Percentiles rank a stretch among this genome's conserved stretches.
Evolutionary conservation across 768 basidiomycete species (phyloP).

Genomic region (Psilocybe cubensis): DNA sequence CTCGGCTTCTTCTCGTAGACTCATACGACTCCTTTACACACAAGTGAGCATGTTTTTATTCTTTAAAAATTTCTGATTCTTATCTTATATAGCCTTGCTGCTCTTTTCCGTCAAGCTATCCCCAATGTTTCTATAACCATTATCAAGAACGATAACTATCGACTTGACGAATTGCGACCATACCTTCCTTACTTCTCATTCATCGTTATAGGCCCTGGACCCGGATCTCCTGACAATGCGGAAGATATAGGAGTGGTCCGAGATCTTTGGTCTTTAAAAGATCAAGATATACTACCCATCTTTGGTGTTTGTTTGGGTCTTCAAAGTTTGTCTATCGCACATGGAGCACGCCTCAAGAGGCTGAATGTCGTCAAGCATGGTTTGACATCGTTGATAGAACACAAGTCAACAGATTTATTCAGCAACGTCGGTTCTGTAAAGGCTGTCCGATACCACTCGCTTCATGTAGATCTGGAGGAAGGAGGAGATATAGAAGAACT

Average conservation of each 20-base stretch:
- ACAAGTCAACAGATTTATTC: slow-evolving; percentile 64
- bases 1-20: slow-evolving; percentile 72
- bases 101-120: slow-evolving; percentile 66
- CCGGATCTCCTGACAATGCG: slow-evolving; percentile 69
- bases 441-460: slow-evolving; percentile 82
- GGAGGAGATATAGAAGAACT: slow-evolving; percentile 60
- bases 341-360: slow-evolving; percentile 62
- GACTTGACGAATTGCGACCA: slow-evolving; percentile 51
- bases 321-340: slow-evolving; percentile 72
- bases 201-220: slow-evolving; percentile 78
- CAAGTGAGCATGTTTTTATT: slow-evolving; percentile 58
- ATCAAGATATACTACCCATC: slow-evolving; percentile 59
- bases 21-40: slow-evolving; percentile 90
- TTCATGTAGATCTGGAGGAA: slow-evolving; percentile 58
- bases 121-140: slow-evolving; percentile 67
- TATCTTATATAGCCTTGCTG: slow-evolving; percentile 59
- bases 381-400: slow-evolving; percentile 67
- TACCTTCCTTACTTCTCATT: slow-evolving; percentile 67
- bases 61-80: neutral
- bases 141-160: slow-evolving; percentile 71
- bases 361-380: slow-evolving; percentile 79
- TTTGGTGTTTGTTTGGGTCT: slow-evolving; percentile 87
- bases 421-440: slow-evolving; percentile 52
- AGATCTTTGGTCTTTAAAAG: slow-evolving; percentile 68
- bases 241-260: slow-evolving; percentile 71